Percentiles rank a stretch among this genome's conserved stretches.
Conservation (phyloP, 495 filamentous ascomycete species). For the Tetracladium setigerum region DNA sequence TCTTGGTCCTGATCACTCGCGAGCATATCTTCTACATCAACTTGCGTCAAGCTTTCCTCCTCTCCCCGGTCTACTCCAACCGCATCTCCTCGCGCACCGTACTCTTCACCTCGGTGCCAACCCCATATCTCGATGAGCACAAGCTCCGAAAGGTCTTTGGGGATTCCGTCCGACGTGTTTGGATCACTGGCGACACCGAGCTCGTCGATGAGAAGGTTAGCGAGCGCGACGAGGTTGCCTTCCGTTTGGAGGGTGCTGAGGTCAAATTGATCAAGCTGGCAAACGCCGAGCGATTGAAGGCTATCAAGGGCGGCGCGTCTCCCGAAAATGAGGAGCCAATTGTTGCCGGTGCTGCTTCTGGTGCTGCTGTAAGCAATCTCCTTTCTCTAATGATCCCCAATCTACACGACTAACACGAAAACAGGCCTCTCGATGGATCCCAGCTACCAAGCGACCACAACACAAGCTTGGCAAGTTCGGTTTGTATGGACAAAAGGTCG, state of each 20-base stretch:
- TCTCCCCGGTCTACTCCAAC: conserved; percentile 79
- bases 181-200: conserved; percentile 74
- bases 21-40: conserved; percentile 95
- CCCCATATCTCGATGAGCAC: conserved; percentile 61
- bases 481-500: conserved; percentile 85
- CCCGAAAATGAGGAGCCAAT: conserved; percentile 21
- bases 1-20: conserved; percentile 83
- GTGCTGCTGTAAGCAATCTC: conserved; percentile 38
- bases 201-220: conserved; percentile 80
- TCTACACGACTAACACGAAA: no score
- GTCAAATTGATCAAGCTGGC: conserved; percentile 79
- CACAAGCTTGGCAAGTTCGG: conserved; percentile 70
- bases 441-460: conserved; percentile 74
- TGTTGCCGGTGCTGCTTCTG: conserved; percentile 53
- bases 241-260: conserved; percentile 84
- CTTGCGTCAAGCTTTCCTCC: conserved; percentile 86
- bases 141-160: conserved; percentile 77
- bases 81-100: conserved; percentile 92
- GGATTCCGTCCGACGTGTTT: conserved; percentile 70
- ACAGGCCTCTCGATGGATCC: conserved; percentile 67
- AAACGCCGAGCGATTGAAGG: conserved; percentile 68
- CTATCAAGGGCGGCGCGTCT: conserved; percentile 57
- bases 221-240: conserved; percentile 73
- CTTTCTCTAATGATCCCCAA: no score
- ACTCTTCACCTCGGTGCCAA: conserved; percentile 80